These are phyloP conservation scores for Syzygium jambos DNA, from an alignment of 345 rosid species.

Conservation along the genomic window DNA sequence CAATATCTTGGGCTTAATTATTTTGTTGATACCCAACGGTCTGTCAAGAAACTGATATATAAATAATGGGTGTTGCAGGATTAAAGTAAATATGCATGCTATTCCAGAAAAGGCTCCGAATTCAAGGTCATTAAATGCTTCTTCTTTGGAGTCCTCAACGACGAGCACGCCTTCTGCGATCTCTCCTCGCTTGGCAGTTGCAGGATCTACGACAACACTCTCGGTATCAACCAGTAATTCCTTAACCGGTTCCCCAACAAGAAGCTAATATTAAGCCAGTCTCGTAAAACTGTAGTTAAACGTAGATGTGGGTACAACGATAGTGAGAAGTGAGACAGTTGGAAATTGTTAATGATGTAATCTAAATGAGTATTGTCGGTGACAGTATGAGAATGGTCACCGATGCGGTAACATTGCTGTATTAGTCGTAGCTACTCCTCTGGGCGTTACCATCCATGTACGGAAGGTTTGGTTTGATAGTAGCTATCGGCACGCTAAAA, in stretches of 20 bases:
- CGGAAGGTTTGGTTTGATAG: background rate
- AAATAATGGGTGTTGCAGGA: slow-evolving; percentile 37
- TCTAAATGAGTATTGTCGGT: background rate
- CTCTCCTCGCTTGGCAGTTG: slow-evolving; percentile 3
- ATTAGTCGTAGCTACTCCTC: background rate
- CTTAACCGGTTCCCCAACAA: background rate
- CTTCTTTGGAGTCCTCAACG: slow-evolving; percentile 10
- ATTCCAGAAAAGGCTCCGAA: slow-evolving; percentile 39
- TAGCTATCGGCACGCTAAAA: background rate
- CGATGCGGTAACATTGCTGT: background rate
- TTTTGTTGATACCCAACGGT: background rate
- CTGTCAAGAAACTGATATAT: background rate
- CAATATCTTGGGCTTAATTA: background rate
- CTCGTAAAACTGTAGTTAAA: background rate
- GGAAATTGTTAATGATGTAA: background rate
- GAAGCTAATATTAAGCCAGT: background rate
- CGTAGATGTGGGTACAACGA: background rate
- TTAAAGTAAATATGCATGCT: slow-evolving; percentile 74
- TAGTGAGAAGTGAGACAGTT: background rate
- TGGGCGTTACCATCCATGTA: background rate
- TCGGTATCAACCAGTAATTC: slow-evolving; percentile 9
- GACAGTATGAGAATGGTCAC: background rate
- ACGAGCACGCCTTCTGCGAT: slow-evolving; percentile 17
- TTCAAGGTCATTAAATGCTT: slow-evolving; percentile 22
- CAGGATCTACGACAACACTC: slow-evolving; percentile 1